Conservation (phyloP, 768 basidiomycete genomes). For the Russula dissimulans region DNA sequence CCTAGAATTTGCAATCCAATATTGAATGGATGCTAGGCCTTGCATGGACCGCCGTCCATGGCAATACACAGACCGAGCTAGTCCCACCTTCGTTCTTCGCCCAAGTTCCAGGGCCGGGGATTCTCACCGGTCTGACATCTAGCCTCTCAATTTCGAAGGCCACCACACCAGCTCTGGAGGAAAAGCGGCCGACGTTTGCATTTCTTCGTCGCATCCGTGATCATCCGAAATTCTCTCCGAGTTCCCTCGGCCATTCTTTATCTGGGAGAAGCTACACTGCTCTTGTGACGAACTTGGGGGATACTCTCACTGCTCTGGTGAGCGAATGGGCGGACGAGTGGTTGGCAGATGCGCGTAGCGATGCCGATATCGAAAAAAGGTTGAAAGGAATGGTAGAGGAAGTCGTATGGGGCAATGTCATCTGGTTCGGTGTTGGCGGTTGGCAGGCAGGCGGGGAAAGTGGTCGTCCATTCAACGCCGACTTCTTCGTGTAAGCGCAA, state of each 20-base stretch:
- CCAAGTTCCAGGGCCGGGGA: not conserved
- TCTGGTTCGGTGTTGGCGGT: conserved; percentile 52
- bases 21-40: conserved; percentile 35
- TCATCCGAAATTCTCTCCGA: conserved; percentile 30
- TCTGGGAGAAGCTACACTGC: conserved; percentile 2
- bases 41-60: conserved; percentile 45
- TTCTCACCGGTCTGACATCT: conserved; percentile 23
- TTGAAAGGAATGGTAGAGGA: conserved; percentile 54
- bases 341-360: conserved; percentile 2
- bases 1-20: not conserved
- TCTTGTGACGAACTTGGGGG: conserved; percentile 14
- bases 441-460: conserved; percentile 28
- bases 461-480: conserved; percentile 35
- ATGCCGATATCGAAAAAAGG: conserved; percentile 22
- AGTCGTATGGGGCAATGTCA: conserved; percentile 41
- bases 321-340: conserved; percentile 19
- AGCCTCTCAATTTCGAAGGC: conserved; percentile 9
- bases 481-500: conserved; percentile 49
- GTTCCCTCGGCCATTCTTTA: conserved; percentile 8
- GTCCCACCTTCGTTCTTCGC: conserved; percentile 26
- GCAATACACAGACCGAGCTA: conserved; percentile 28
- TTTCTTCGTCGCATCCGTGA: conserved; percentile 46
- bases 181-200: conserved; percentile 27
- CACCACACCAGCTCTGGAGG: conserved; percentile 30
- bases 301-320: conserved; percentile 15